Evolutionary conservation across 306 rosid genomes (phyloP).

Genomic region (Lagenaria siceraria): DNA sequence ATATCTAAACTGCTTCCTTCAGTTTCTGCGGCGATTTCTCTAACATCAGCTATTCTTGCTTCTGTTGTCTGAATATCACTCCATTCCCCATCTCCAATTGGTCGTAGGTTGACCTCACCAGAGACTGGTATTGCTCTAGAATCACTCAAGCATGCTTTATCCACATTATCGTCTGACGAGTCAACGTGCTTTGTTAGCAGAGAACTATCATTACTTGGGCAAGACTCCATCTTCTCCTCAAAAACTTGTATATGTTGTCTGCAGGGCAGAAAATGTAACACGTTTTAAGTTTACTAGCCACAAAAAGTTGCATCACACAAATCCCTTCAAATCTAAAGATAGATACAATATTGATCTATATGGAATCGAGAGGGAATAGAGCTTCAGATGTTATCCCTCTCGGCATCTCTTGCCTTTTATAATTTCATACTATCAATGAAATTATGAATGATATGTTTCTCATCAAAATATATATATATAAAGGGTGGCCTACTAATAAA

Average conservation of each 20-base stretch:
- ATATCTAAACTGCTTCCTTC: slow-evolving; percentile 88
- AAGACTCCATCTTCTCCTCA: slow-evolving; percentile 73
- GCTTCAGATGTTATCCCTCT: no score
- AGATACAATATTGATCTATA: background rate
- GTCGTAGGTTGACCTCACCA: slow-evolving; percentile 50
- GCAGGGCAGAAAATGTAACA: slow-evolving; percentile 8
- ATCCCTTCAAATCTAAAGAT: background rate
- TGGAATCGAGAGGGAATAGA: background rate
- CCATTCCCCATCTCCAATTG: slow-evolving; percentile 72
- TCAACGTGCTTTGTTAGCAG: slow-evolving; percentile 79
- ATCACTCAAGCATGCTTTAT: slow-evolving; percentile 87
- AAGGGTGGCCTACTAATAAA: background rate
- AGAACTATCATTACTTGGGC: slow-evolving; percentile 34
- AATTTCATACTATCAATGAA: no score
- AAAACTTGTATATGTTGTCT: slow-evolving; percentile 84
- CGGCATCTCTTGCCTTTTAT: no score
- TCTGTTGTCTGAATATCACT: slow-evolving; percentile 93
- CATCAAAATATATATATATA: no score
- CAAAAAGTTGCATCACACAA: background rate
- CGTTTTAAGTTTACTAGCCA: background rate
- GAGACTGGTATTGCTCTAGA: slow-evolving; percentile 54
- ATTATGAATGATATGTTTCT: no score
- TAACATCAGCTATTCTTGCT: slow-evolving; percentile 78
- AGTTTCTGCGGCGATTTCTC: slow-evolving; percentile 68
- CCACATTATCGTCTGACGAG: slow-evolving; percentile 73